phyloP scores from a whole-genome alignment of 176 grass and related monocot genomes.

The Microstegium vimineum region DNA sequence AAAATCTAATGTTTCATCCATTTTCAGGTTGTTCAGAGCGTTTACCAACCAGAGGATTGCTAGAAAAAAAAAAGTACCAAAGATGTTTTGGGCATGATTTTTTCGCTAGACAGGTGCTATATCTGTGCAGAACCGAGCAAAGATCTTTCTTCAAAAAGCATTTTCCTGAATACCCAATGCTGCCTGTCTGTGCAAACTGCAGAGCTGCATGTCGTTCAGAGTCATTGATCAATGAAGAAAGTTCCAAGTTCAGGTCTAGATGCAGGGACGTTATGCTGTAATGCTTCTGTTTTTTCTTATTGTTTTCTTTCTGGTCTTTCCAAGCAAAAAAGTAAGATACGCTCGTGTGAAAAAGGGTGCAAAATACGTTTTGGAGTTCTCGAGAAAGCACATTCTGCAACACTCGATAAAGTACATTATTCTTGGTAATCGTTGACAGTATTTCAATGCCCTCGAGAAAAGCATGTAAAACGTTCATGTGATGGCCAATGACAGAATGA shows the following conservation, averaged over 20 bases:
- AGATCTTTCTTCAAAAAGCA: neutral
- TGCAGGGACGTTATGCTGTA: neutral
- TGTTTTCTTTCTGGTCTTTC: neutral
- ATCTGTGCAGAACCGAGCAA: neutral
- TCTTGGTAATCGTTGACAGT: constrained; percentile 24
- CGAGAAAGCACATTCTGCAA: constrained; percentile 27
- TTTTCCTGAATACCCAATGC: neutral
- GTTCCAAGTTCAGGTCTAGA: neutral
- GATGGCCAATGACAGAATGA: neutral
- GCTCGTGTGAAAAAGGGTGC: constrained; percentile 28
- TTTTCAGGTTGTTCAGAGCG: neutral
- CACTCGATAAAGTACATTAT: constrained; percentile 33
- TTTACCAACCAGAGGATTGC: neutral
- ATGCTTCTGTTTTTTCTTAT: neutral
- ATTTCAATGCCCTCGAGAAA: constrained; percentile 31
- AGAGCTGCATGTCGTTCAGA: neutral
- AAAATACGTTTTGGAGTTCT: constrained; percentile 13
- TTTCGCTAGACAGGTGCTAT: neutral
- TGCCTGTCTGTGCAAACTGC: neutral
- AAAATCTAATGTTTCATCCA: neutral
- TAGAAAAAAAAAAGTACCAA: neutral
- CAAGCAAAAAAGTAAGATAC: constrained; percentile 12
- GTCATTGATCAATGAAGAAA: neutral
- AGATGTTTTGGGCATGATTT: neutral
- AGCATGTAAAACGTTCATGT: constrained; percentile 4